Evolutionary conservation across 768 basidiomycete genomes (phyloP), one percentile per base, ranked within the genome.

Genomic region (Collybia mongolica): DNA sequence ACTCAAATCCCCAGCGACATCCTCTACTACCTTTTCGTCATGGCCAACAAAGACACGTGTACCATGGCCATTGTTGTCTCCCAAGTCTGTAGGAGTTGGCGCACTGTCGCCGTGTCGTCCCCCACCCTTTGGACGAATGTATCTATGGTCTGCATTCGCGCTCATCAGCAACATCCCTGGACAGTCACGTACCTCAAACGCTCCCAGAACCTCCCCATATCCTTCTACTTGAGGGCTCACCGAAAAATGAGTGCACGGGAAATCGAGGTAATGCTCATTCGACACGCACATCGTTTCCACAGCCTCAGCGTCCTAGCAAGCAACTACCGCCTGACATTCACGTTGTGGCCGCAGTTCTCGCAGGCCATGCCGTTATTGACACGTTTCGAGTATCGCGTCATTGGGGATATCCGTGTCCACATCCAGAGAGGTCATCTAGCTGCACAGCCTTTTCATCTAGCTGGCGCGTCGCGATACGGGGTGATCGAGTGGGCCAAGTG

Each of bases 41-140:
- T 37, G n/a, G 35, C 20, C 35, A 37, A n/a, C 6, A n/a, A 22
- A 23, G 46, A 47, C 11, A 23, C 29, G 2, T 24, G 20, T 24
- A 12, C 32, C 19, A 12, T 17, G 2, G 18, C 29, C 19, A 38
- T 47, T 23, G 24, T 9, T 23, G 18, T 38, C 44, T 45, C 43
- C 11, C 43, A 51, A 14, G 50, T 51, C 17, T 51, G 44, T n/a
- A 29, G 18, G 7, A 12, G 17, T 12, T 51, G 43, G 36, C 50
- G 50, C 19, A 9, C 39, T 6, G 22, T 36, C 1, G 50, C 42
- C n/a, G 6, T 51, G 11, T 36, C 44, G 7, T 7, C 50, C 7
- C 44, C 50, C 8, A 23, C 38, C n/a, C 37, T 51, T 12, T 51
- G 50, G 50, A 45, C 36, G 7, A 12, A 23, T 17, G 23, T 51